Conservation (phyloP, 2,329 filamentous ascomycete species). For the Talaromyces sp. region DNA sequence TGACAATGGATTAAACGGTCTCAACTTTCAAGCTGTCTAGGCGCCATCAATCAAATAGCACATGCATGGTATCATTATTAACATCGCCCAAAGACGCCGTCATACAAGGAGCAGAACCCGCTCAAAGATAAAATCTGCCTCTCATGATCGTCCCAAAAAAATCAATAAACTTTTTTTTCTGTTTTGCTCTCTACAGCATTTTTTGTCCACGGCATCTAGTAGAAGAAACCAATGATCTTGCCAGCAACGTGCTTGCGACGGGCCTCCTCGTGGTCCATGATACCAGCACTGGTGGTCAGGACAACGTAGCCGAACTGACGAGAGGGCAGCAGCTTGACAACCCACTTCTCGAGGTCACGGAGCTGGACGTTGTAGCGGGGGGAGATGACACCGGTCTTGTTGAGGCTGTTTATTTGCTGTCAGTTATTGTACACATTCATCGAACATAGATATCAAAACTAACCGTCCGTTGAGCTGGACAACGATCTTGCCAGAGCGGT, state of each 20-base stretch:
- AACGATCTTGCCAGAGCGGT: constrained; percentile 99
- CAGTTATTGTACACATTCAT: constrained; percentile 13
- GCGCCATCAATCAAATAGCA: constrained; percentile 14
- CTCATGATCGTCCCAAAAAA: constrained; percentile 19
- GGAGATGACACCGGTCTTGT: constrained; percentile 99
- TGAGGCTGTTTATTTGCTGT: constrained; percentile 53
- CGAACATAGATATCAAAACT: constrained; percentile 14
- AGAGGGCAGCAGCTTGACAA: constrained; percentile 95
- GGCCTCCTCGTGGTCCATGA: constrained; percentile 99
- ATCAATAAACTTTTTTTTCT: constrained; percentile 24
- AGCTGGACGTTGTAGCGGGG: constrained; percentile 99
- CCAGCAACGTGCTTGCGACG: constrained; percentile 97
- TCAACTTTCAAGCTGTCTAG: constrained; percentile 23
- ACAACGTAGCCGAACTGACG: constrained; percentile 99
- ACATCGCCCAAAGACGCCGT: constrained; percentile 20
- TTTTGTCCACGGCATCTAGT: constrained; percentile 54
- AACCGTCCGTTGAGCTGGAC: constrained; percentile 96
- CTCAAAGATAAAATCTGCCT: constrained; percentile 15
- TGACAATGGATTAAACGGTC: not conserved
- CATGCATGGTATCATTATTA: constrained; percentile 19
- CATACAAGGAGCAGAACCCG: constrained; percentile 18
- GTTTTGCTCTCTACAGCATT: constrained; percentile 13
- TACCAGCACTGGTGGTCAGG: constrained; percentile 97
- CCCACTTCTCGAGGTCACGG: constrained; percentile 98
- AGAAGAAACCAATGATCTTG: constrained; percentile 99